phyloP scores from a whole-genome alignment of 2,329 filamentous ascomycete species.

The Cercospora janseana region DNA sequence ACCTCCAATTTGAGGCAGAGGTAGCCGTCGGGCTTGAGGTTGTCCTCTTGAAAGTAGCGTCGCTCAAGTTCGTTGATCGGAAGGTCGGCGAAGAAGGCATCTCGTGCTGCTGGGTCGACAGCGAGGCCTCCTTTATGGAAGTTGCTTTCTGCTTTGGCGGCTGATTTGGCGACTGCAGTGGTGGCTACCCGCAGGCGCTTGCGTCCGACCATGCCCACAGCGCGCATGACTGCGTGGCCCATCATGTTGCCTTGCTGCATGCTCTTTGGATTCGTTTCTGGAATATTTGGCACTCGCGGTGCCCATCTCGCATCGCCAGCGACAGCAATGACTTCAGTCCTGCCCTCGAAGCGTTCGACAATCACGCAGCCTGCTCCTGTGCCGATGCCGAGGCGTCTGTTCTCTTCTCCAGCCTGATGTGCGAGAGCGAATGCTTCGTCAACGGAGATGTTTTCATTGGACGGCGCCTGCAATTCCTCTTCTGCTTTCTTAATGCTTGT shows the following conservation, averaged over 20 bases:
- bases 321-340: conserved; percentile 62
- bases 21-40: conserved; percentile 74
- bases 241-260: conserved; percentile 65
- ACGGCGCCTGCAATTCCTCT: conserved; percentile 57
- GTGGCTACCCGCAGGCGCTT: conserved; percentile 47
- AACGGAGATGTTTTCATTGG: conserved; percentile 50
- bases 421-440: conserved; percentile 63
- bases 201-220: conserved; percentile 75
- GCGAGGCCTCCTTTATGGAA: conserved; percentile 37
- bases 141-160: conserved; percentile 36
- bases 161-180: conserved; percentile 30
- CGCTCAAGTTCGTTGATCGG: conserved; percentile 68
- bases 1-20: conserved; percentile 91
- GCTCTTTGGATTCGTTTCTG: conserved; percentile 24
- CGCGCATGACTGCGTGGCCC: conserved; percentile 74
- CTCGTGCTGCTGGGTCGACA: conserved; percentile 35
- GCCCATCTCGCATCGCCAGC: conserved; percentile 75
- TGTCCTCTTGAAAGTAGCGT: conserved; percentile 61
- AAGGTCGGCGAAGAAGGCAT: conserved; percentile 64
- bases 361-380: conserved; percentile 73
- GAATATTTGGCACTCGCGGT: conserved; percentile 34
- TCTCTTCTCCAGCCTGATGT: conserved; percentile 60
- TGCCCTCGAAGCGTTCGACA: conserved; percentile 58
- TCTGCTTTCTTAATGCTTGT: conserved; percentile 68
- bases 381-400: conserved; percentile 59